Evolutionary conservation across 2,329 filamentous ascomycete species (phyloP), one percentile per base, ranked within the genome.

Genomic region (Meredithiella fracta): DNA sequence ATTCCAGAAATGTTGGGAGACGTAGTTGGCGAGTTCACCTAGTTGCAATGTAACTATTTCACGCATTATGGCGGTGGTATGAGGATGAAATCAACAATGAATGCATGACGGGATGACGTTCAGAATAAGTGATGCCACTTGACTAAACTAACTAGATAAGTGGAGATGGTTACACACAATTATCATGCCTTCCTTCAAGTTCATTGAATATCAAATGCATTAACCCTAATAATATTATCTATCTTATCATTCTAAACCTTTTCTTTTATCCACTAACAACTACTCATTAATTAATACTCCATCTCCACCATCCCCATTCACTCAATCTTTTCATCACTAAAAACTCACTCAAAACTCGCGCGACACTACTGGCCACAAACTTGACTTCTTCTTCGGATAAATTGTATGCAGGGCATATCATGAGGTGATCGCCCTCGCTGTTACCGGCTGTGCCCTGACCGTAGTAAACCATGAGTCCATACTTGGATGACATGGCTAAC

Each of bases 1-100:
- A 64, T 98, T 98, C 92, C 92, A 98, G 68, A 96, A 98, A 71
- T 98, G 92, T 0, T 90, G 94, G 29, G 85, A 90, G 22, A 94
- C 72, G 64, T 96, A 94, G 68, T 98, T 98, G 67, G 86, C 90
- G 65, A 86, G 82, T 66, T 94, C 85, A 47, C 92, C 92, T 59
- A 97, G 81, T 73, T 98, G 92, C 49, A 98, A 73, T 0, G 91
- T 96, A 60, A 98, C 75, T 60, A 97, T 88, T 70, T 98, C 92
- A 54, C 54, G 53, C 58, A 59, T 59, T 11, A 26, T 47, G 42
- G 23, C 9, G 5, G 29, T 34, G 29, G 5, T 34, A 5, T 11
- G 11, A 5, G 11, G 17, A 44, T 44, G 11, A 20, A 44, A 22
- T 44, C 40, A n/a, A 8, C 40, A 20, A 44, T 11, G n/a, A 38